Evolutionary conservation across 1,284 basidiomycete species (phyloP), one percentile per base, ranked within the genome.

Genomic region (Cryptococcus wingfieldii): DNA sequence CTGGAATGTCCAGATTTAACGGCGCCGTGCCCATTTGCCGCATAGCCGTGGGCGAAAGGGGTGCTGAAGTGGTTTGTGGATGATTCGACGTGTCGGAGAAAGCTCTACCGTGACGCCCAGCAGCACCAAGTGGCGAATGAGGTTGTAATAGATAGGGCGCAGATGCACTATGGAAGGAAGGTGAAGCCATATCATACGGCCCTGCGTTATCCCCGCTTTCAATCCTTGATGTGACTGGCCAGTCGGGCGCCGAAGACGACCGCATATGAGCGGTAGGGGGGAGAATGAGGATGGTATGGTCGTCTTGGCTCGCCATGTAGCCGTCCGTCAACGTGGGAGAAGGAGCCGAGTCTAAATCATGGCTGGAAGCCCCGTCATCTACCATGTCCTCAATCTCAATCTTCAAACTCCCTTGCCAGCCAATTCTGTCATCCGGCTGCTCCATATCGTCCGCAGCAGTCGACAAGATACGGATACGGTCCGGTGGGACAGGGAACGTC

Each of bases 401-500:
- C 18, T 19, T 18, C 42, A 19, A 10, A 19, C 18, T 18, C 42
- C 25, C 50, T 18, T 27, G 31, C 38, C 31, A 31, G 19, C 8
- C 50, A 13, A 51, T 39, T 8, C 8, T 31, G 27, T 37, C 27
- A 8, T 46, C 5, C 10, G 39, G 43, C 19, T 38, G 9, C 42
- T 44, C 42, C 10, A 16, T 12, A 12, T 37, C 38, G 18, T 50
- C 51, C 51, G 7, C n/a, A 16, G 19, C 25, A 12, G 38, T 38
- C 53, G 52, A 42, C 19, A 52, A 27, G 19, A 23, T 14, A 9
- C 47, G 47, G 13, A 41, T 37, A 42, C 54, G 27, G 41, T 47
- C 44, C 12, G 63, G 59, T 6, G 63, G 61, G 2, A 65, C 16
- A n/a, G 60, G 61, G 46, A 65, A 62, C 0, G 58, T 53, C 13